Base-by-base conservation (phyloP, 305 asterid species). In the Coffea humblotiana region DNA sequence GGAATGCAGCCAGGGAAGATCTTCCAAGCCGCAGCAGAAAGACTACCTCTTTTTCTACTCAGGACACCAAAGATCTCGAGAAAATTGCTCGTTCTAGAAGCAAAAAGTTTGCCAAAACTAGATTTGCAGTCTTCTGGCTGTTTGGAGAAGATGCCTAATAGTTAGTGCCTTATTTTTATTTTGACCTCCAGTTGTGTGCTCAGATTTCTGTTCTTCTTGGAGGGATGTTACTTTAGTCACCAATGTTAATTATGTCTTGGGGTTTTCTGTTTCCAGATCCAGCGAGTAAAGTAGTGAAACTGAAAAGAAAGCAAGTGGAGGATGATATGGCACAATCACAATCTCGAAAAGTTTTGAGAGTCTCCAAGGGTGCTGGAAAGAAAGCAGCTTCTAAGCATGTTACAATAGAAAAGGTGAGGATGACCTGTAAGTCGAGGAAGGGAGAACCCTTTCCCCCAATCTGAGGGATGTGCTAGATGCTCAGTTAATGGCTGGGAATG, bases 401-500 rank as follows among this genome's bases (percentile, higher is more conserved):
- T 80, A 82, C 74, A 37, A 69, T 14, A 25, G 80, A 67, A 78
- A 88, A 87, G 84, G 86, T 71, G 71, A 86, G 82, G 85, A 61
- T 25, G 14, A 85, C 75, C 74, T 73, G 87, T 72, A 89, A 86
- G 83, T 80, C 88, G 76, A 86, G 83, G 87, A 56, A 76, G 63
- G 77, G 66, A 76, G 87, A 84, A 81, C 79, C 86, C 78, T 89
- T 91, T 82, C 92, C 95, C 95, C 32, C 83, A 77, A 82, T 92
- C 98, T 71, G 90, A 91, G 84, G 97, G 99, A 71, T 96, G 99
- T 89, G 98, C 99, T 74, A 90, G 98, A 74, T 81, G 94, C 52
- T 96, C 99, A 61, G 88, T 96, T 76, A 86, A 84, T 80, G 99
- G 99, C 72, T 92, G 99, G 99, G 95, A 94, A 82, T 96, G 99